A percentile compares a stretch with the other conserved stretches of the same genome.
phyloP scores from a whole-genome alignment of 1,284 basidiomycete genomes.

The Cystobasidiaceae sp. region DNA sequence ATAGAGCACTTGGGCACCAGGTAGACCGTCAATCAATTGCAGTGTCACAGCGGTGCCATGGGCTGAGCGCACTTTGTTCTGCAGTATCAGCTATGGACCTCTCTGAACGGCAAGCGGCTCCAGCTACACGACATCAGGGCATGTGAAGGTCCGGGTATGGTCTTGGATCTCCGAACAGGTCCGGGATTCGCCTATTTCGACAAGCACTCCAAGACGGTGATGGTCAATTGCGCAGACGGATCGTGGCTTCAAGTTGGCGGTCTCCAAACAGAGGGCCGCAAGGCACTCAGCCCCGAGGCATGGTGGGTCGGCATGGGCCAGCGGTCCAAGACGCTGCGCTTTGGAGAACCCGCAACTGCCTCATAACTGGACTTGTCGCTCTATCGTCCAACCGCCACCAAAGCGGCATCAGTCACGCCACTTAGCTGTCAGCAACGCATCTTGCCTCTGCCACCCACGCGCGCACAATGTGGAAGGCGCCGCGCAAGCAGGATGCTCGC shows the following conservation, averaged over 20 bases:
- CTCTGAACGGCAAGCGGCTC: constrained; percentile 19
- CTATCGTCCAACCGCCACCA: no score
- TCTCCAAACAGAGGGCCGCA: constrained; percentile 22
- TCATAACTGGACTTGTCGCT: no score
- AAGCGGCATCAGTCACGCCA: no score
- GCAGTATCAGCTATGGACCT: constrained; percentile 46
- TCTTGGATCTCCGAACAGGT: neutral
- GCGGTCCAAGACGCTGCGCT: neutral
- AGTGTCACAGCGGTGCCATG: no score
- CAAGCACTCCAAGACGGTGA: neutral
- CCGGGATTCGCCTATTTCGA: neutral
- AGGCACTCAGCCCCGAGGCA: constrained; percentile 7
- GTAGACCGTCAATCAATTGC: constrained; percentile 47
- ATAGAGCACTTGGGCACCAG: constrained; percentile 70
- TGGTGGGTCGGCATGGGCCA: constrained; percentile 22
- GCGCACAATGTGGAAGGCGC: no score
- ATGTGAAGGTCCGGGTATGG: neutral
- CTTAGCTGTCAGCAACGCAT: no score
- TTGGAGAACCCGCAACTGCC: no score
- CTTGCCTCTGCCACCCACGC: no score
- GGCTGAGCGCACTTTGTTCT: neutral
- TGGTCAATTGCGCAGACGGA: constrained; percentile 2
- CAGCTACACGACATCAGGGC: constrained; percentile 1
- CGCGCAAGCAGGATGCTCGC: neutral
- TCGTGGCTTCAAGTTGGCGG: neutral